Evolutionary conservation across 768 basidiomycete genomes (phyloP), one percentile per base, ranked within the genome.

Genomic region (Trametes cinnabarina): DNA sequence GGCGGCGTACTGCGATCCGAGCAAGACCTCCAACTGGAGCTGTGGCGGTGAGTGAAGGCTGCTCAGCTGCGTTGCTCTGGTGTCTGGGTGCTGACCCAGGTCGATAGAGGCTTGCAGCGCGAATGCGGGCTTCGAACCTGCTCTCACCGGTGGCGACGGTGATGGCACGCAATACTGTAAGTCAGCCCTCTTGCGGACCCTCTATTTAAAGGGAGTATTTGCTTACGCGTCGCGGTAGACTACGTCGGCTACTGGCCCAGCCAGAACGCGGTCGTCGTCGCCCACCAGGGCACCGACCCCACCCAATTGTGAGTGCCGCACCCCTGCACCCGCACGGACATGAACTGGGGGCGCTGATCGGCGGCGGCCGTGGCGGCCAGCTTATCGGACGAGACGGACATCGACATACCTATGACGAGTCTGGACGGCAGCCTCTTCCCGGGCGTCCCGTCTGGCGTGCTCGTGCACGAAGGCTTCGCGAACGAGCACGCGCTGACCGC

Each of bases 281-380:
- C 79, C 1, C 84, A 85, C 61, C 74, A 86, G 65, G 85, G 85
- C 15, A 86, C 85, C 5, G 81, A 86, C 58, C 81, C 83, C 7
- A 77, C 71, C 0, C 66, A 80, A 56, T 63, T 86, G 84, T 84
- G 61, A 68, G 76, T 56, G 19, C 23, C n/a, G 30, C 22, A 37
- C 51, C 44, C 49, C 30, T 32, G 12, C n/a, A n/a, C n/a, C n/a
- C n/a, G n/a, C n/a, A n/a, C n/a, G 30, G 2, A 40, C 26, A 43
- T 42, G 32, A 19, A 22, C n/a, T 10, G 30, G 26, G 11, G 28
- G 14, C 51, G 37, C n/a, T n/a, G n/a, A 34, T 55, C 44, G 22
- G 6, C 7, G 23, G 19, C 25, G 17, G n/a, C n/a, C 1, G 23
- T 41, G 54, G 30, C 17, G 44, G 15, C 34, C 51, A 83, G 82